Base-by-base conservation (phyloP, 1,139 yeast species). In the Suhomyces wounanorum region DNA sequence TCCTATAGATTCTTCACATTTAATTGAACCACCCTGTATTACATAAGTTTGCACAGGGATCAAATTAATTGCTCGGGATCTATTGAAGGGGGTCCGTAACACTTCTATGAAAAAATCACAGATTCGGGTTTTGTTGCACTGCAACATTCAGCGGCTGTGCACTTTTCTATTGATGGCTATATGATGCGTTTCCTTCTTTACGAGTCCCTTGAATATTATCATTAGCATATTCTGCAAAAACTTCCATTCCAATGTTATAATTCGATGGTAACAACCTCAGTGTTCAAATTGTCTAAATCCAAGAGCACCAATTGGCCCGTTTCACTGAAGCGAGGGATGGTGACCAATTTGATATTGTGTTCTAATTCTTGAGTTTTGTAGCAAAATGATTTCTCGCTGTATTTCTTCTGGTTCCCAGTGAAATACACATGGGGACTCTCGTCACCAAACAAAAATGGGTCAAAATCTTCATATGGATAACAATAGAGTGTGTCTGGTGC, bases 401-500 rank as follows among this genome's bases (percentile, higher is more conserved):
- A 91, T 31, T 66, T 62, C 0, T 83, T 81, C 66, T 91, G 97
- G 64, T 92, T 92, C 0, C 97, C 98, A 1, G 83, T 89, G 61
- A 90, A 83, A 63, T 88, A 90, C 2, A 92, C 84, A 63, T 90
- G 94, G 0, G 99, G 99, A 18, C 89, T 81, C 60, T 87, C 88
- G 6, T 72, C 72, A 11, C 49, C 52, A 33, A 94, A 64, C 3
- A 89, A 78, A 66, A 94, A 91, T 1, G 98, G 98, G 66, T 95
- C 99, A 5, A 64, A 61, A 41, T 85, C 82, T n/a, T 81, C 79
- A 62, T 78, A 92, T 0, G 99, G 98, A 60, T 90, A 91, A 56
- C 96, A 86, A 73, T 89, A 88, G 42, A 94, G 71, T 0, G 99
- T 95, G 62, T 94, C 99, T 0, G 99, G 99, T 0, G 97, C 96